Evolutionary conservation across 2,329 filamentous ascomycete species (phyloP), one percentile per base, ranked within the genome.

Genomic region (Ophiocordyceps robertsii): DNA sequence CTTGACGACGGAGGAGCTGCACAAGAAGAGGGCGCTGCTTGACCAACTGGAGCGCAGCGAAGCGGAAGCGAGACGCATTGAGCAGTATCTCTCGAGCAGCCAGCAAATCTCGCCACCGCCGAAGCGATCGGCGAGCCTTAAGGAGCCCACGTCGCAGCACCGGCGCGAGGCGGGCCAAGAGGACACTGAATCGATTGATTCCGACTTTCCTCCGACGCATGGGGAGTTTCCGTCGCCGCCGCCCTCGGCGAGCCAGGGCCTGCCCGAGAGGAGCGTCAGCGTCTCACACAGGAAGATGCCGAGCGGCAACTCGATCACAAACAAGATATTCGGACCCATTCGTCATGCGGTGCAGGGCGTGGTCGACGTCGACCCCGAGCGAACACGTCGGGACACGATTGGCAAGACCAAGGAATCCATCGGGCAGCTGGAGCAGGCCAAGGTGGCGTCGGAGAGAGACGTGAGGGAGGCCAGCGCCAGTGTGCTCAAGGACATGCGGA

Each of bases 261-360:
- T 74, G 13, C 80, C 82, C 12, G 68, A 78, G 63, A 59, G 71
- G 59, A 56, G 64, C 58, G 57, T 55, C 51, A 63, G 64, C 54
- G 51, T 55, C 32, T 56, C 61, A 14, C 88, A 95, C 63, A 84
- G 80, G 60, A 94, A 94, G 64, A 80, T 77, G 36, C 72, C 82
- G 3, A 93, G 86, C 56, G 80, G 85, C n/a, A 87, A 84, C 53
- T 95, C 92, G 48, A 89, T 96, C 47, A 89, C 89, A 2, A 81
- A 80, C 56, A 95, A 90, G 65, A 87, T 98, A 41, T 96, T 98
- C 60, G 92, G 90, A 1, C 84, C 89, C 11, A 82, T 98, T 47
- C 93, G 86, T 43, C 90, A 98, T 63, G 92, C 92, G 0, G 87
- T 96, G 30, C 87, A 96, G 56, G 92, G 92, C 4, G 90, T 96